Conservation (phyloP, 148 eudicot species). For the Drosera capensis region DNA sequence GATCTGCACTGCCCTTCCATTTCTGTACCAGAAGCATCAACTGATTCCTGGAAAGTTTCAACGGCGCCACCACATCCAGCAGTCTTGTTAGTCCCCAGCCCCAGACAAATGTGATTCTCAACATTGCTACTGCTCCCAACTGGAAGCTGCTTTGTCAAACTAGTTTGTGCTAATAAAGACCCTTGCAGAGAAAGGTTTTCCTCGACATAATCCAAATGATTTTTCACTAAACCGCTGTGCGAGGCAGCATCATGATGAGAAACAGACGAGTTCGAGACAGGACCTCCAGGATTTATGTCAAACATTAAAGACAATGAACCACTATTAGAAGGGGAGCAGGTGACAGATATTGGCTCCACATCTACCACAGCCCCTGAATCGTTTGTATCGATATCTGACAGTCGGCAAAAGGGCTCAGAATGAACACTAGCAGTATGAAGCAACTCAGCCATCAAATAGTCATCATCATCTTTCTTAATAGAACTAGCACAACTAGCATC, state of each 20-base stretch:
- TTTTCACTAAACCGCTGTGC: conserved; percentile 2
- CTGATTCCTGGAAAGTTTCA: conserved; percentile 14
- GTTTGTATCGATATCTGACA: conserved; percentile 4
- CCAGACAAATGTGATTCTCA: conserved; percentile 13
- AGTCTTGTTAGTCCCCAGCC: conserved; percentile 7
- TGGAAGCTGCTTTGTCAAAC: conserved; percentile 10
- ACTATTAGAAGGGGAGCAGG: conserved; percentile 7
- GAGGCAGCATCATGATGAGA: conserved; percentile 1
- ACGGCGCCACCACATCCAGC: no score
- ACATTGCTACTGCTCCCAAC: conserved; percentile 3
- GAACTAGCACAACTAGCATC: no score
- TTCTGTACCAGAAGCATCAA: conserved; percentile 2
- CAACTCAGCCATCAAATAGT: conserved; percentile 6
- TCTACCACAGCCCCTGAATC: conserved; percentile 9
- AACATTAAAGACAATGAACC: conserved; percentile 4
- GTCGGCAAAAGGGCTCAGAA: conserved; percentile 7
- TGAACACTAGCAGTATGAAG: conserved; percentile 7
- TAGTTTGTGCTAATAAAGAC: conserved; percentile 6
- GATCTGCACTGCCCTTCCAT: no score
- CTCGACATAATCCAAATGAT: conserved; percentile 9
- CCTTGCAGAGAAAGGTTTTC: conserved; percentile 9
- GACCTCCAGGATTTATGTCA: conserved; percentile 10
- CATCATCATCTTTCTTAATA: conserved; percentile 1
- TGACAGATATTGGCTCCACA: conserved; percentile 8
- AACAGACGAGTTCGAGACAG: conserved; percentile 8